Conservation (phyloP, 2,329 filamentous ascomycete species). For the Cercospora brassicicola region DNA sequence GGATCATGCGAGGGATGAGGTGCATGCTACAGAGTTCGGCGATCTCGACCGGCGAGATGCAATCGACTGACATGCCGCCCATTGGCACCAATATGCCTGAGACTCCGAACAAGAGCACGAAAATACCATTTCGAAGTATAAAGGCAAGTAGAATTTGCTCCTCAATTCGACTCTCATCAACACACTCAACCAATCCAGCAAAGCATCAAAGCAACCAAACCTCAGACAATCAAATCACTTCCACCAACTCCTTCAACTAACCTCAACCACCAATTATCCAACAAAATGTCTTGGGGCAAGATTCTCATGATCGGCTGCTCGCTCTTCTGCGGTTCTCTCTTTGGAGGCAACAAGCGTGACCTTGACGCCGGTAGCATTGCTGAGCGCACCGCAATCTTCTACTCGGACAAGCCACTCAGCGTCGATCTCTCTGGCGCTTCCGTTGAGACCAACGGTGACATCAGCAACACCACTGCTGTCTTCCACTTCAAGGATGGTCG, state of each 20-base stretch:
- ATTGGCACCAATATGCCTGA: not conserved
- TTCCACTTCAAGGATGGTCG: not conserved
- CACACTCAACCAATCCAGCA: not conserved
- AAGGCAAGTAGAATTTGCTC: not conserved
- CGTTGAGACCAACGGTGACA: not conserved
- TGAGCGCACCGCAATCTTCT: not conserved
- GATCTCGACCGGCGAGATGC: not conserved
- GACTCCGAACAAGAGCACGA: not conserved
- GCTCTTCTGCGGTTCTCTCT: not conserved
- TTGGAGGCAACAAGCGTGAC: not conserved
- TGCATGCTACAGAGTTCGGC: not conserved
- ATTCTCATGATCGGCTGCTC: not conserved
- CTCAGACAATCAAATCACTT: not conserved
- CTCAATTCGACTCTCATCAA: not conserved
- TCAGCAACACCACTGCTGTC: not conserved
- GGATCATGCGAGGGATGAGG: not conserved
- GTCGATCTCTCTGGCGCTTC: not conserved
- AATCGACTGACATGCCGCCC: not conserved
- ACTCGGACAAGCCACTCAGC: not conserved
- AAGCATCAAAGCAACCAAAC: not conserved
- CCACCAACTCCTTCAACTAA: not conserved
- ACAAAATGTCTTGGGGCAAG: not conserved
- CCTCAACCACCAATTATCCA: not conserved
- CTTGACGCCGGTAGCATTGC: not conserved
- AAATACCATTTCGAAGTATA: not conserved